Base-by-base conservation (phyloP, 163 green algal genomes). In the Chlorella variabilis region DNA sequence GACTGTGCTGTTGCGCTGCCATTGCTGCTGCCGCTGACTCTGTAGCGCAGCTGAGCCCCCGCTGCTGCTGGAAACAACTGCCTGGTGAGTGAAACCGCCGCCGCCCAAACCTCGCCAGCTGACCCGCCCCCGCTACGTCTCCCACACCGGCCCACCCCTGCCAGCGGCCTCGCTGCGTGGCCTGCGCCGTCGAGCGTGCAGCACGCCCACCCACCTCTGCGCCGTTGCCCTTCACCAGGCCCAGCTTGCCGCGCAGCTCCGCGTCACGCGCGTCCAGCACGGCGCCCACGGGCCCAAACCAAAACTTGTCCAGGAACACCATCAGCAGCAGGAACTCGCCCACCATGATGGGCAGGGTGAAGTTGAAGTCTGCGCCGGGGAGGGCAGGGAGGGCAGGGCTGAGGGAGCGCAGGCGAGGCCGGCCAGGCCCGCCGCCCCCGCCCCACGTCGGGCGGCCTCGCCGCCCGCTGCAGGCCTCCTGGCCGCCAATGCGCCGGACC, bases 231-330 rank as follows among this genome's bases (percentile, higher is more conserved):
- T 98, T 97, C 33, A 99, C 94, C 23, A 83, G 85, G 38, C 81
- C 83, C 61, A 99, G 90, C 93, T 98, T 97, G 74, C 86, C 90
- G 62, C 97, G 89, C 71, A 99, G 93, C 33, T 92, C 66, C 6
- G 85, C 88, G 77, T 99, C 97, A 65, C 97, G 94, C 78, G 97
- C 91, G 85, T 99, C 97, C 68, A 99, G 92, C 20, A 97, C 87
- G 79, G 95, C 94, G 81, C 95, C 95, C 17, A 98, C 94, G 31
- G 95, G 95, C n/a, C 66, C 89, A 85, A 98, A 98, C 96, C 96
- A 99, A 80, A 91, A 90, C 90, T 99, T 99, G 83, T 99, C 97
- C 48, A 99, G 91, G 88, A 98, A 96, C 71, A 95, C 93, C 94
- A 97, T 98, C 58, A 93, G 82, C 4, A 93, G 71, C 51, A 95